Base-by-base conservation (phyloP, 257 asterid genomes). In the Schizonepeta tenuifolia region DNA sequence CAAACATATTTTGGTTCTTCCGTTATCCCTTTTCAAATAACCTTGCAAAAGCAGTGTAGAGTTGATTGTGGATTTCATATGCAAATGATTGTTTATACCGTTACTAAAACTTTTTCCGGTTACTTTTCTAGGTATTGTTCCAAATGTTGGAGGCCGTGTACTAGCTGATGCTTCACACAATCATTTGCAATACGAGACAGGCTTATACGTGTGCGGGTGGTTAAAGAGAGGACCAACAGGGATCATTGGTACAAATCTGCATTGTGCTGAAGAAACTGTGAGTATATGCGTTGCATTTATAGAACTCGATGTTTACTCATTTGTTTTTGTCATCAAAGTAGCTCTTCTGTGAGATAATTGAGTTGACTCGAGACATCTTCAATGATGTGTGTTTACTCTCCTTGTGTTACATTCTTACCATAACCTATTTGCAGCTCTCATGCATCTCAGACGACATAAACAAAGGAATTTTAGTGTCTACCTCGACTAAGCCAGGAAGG, bases 181-280 rank as follows among this genome's bases (percentile, higher is more conserved):
- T 75, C 31, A 35, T 46, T 31, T 70, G 69, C 84, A 81, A 70
- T 75, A 75, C 18, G 89, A 85, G 84, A 75, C 71, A 46, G 98
- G 96, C 43, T 69, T 90, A 70, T 93, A 91, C 33, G 98, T 89
- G 18, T 85, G 93, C 75, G 98, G 99, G 68, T 94, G 98, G 99
- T 82, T 94, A 87, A 91, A 94, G 79, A 89, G 97, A 84, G 97
- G 97, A 36, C 98, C 96, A 66, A 87, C 93, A 26, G 96, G 95
- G 82, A 94, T 88, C 65, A 85, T 91, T 31, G 98, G 80, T 59
- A 87, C 98, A 75, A 89, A 94, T 63, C 89, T 86, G 40, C 79
- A 88, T 76, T 94, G 99, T 65, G 95, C 95, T 35, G 95, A 91
- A 76, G 96, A 91, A 75, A 87, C 97, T 65, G 99, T 91, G 77